phyloP scores from a whole-genome alignment of 306 rosid species.

The Psophocarpus tetragonolobus region DNA sequence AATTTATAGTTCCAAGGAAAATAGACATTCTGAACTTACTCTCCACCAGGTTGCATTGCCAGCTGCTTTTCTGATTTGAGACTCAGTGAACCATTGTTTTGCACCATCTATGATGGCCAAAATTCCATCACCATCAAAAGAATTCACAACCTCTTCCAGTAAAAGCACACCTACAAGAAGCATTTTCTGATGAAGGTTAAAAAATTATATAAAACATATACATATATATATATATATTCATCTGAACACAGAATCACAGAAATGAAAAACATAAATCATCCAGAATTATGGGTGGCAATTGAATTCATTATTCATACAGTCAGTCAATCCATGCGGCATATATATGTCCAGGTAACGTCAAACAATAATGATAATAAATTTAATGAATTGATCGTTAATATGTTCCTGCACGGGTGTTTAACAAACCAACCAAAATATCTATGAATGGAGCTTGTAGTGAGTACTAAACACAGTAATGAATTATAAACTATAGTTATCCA shows the following conservation, averaged over 20 bases:
- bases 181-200: conserved; percentile 18
- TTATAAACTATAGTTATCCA: background rate
- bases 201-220: background rate
- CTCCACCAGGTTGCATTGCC: conserved; percentile 88
- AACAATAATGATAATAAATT: background rate
- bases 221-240: background rate
- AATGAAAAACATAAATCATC: conserved; percentile 5
- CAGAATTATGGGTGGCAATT: background rate
- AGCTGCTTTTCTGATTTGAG: conserved; percentile 64
- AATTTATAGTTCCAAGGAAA: conserved; percentile 11
- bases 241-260: conserved; percentile 10
- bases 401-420: background rate
- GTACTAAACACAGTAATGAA: background rate
- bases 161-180: conserved; percentile 70
- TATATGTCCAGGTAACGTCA: background rate
- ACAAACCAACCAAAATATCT: background rate
- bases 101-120: conserved; percentile 71
- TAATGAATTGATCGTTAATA: background rate
- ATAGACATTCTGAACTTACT: conserved; percentile 51
- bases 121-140: conserved; percentile 65
- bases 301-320: background rate
- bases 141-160: conserved; percentile 73
- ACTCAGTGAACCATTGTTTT: conserved; percentile 60
- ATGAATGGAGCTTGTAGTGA: background rate
- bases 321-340: background rate